phyloP scores from a whole-genome alignment of 1,284 basidiomycete genomes.

The Trichosporon inkin region DNA sequence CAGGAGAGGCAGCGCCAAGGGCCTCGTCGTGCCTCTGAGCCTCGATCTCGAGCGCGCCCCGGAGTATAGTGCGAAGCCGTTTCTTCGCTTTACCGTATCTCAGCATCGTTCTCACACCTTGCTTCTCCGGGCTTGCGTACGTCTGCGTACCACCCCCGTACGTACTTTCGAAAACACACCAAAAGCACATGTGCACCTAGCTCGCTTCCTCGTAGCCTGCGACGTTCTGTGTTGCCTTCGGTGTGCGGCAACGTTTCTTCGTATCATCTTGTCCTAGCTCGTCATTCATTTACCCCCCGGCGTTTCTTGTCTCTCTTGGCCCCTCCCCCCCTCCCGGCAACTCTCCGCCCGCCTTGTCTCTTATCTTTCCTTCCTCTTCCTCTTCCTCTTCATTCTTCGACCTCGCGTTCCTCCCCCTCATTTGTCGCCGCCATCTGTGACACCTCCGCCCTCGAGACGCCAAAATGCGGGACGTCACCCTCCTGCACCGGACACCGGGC shows the following conservation, averaged over 20 bases:
- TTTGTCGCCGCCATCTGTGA: background rate
- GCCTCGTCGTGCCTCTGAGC: too few species aligned
- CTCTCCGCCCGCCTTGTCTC: background rate
- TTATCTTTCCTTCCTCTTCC: background rate
- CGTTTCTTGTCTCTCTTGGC: too few species aligned
- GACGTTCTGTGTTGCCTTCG: background rate
- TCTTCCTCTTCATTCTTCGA: background rate
- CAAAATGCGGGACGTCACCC: conserved; percentile 5
- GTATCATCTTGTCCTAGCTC: background rate
- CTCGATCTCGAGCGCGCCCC: too few species aligned
- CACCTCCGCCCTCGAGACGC: background rate
- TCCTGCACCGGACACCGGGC: background rate
- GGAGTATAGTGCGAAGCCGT: too few species aligned
- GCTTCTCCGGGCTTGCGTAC: background rate
- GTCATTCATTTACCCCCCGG: background rate
- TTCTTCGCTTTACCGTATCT: background rate
- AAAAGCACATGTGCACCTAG: background rate
- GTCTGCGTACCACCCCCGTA: background rate
- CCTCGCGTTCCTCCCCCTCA: background rate
- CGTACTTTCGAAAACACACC: too few species aligned
- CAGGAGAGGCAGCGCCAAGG: too few species aligned
- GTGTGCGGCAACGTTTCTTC: background rate
- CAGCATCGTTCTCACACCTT: background rate
- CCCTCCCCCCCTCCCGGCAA: too few species aligned
- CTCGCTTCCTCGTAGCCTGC: background rate